These are phyloP conservation scores for Datisca glomerata DNA, from an alignment of 306 rosid species.

Conservation along the genomic window DNA sequence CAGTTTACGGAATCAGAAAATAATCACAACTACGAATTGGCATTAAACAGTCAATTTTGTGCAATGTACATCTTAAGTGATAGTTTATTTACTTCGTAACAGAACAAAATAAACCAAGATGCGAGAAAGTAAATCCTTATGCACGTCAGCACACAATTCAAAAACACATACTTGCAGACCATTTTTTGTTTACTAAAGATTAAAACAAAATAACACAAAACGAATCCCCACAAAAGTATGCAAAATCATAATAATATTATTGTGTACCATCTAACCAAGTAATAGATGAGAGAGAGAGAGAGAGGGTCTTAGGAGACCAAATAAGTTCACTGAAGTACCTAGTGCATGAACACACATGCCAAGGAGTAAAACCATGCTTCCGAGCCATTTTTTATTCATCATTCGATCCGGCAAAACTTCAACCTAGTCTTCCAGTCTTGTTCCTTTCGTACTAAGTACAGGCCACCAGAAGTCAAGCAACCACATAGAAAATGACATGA, in stretches of 20 bases:
- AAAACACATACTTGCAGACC: not conserved
- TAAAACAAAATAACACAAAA: not conserved
- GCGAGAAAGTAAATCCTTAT: too few relatives aligned
- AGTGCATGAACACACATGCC: slow-evolving; percentile 31
- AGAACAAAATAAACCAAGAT: too few relatives aligned
- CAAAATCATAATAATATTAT: not conserved
- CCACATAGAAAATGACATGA: not conserved
- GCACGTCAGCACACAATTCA: not conserved
- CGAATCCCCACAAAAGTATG: not conserved
- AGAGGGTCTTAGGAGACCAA: not conserved
- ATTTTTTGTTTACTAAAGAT: not conserved
- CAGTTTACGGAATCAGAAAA: too few relatives aligned
- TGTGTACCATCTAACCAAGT: not conserved
- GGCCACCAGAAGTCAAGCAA: not conserved
- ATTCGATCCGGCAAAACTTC: slow-evolving; percentile 26
- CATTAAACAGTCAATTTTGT: too few relatives aligned
- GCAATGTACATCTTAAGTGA: too few relatives aligned
- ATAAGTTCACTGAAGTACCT: slow-evolving; percentile 33
- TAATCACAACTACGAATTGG: too few relatives aligned
- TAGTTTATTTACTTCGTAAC: too few relatives aligned
- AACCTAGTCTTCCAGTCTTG: not conserved
- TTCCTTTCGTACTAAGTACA: not conserved
- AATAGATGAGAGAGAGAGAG: slow-evolving; percentile 3
- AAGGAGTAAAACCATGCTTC: slow-evolving; percentile 39
- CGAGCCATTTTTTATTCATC: slow-evolving; percentile 36